Evolutionary conservation across 2,329 filamentous ascomycete species (phyloP).

Genomic region (Aspergillus nomiae): DNA sequence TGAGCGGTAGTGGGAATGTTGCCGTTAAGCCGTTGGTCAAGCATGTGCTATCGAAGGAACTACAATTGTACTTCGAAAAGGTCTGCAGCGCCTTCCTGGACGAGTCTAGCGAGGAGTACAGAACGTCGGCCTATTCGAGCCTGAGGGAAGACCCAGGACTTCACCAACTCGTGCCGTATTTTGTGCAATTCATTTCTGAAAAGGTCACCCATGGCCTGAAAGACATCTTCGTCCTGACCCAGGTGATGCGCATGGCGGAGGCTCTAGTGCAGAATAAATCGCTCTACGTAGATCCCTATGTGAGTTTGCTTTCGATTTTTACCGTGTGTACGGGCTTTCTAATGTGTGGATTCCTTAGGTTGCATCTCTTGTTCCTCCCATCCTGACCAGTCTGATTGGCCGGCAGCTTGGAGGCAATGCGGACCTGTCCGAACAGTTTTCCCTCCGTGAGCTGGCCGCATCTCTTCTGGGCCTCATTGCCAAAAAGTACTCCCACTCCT

Average conservation of each 20-base stretch:
- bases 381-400: slow-evolving; percentile 87
- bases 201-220: slow-evolving; percentile 94
- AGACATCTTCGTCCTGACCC: slow-evolving; percentile 81
- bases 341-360: slow-evolving; percentile 43
- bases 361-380: slow-evolving; percentile 74
- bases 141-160: slow-evolving; percentile 87
- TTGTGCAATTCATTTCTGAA: slow-evolving; percentile 92
- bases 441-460: slow-evolving; percentile 80
- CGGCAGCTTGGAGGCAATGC: slow-evolving; percentile 69
- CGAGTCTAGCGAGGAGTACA: slow-evolving; percentile 82
- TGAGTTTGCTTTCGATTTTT: slow-evolving; percentile 30
- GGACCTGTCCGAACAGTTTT: slow-evolving; percentile 65
- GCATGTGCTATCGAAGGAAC: slow-evolving; percentile 92
- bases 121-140: slow-evolving; percentile 81
- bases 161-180: slow-evolving; percentile 94
- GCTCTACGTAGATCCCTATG: slow-evolving; percentile 73
- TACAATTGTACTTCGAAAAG: slow-evolving; percentile 96
- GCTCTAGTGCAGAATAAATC: slow-evolving; percentile 81
- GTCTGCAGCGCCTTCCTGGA: slow-evolving; percentile 87
- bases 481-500: slow-evolving; percentile 77
- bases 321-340: slow-evolving; percentile 7
- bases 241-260: slow-evolving; percentile 88
- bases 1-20: slow-evolving; percentile 80
- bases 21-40: slow-evolving; percentile 89
- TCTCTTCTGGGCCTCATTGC: slow-evolving; percentile 79